A percentile compares a stretch with the other conserved stretches of the same genome.
Evolutionary conservation across 495 filamentous ascomycete genomes (phyloP).

Genomic region (Hypoxylon perforatum): DNA sequence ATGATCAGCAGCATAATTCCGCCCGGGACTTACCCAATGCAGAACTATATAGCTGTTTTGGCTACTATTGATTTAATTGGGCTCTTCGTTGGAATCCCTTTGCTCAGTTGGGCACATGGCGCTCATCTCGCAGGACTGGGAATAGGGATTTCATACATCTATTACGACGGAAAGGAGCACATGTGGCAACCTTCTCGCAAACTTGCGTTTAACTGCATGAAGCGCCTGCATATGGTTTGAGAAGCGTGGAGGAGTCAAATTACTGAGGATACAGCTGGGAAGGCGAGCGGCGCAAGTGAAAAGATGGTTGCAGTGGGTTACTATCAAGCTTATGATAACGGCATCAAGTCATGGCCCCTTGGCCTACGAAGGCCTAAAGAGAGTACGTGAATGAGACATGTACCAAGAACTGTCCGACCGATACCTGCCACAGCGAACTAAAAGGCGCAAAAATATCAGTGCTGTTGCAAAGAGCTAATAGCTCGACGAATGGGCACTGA

Average conservation of each 20-base stretch:
- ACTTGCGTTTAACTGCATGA: slow-evolving; percentile 32
- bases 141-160: slow-evolving; percentile 37
- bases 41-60: slow-evolving; percentile 14
- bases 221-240: slow-evolving; percentile 17
- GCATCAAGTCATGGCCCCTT: too few species aligned
- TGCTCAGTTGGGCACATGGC: slow-evolving; percentile 18
- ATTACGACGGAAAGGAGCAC: slow-evolving; percentile 27
- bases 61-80: slow-evolving; percentile 39
- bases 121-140: slow-evolving; percentile 41
- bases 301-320: not conserved
- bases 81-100: slow-evolving; percentile 38
- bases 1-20: slow-evolving; percentile 33
- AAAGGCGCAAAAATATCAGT: too few species aligned
- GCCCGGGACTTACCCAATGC: slow-evolving; percentile 16
- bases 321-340: not conserved
- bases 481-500: too few species aligned
- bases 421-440: too few species aligned
- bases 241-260: not conserved
- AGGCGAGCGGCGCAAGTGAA: not conserved
- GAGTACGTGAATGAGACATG: too few species aligned
- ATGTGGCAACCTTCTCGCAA: slow-evolving; percentile 41
- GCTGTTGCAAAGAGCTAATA: too few species aligned
- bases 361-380: too few species aligned
- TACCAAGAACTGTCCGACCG: too few species aligned
- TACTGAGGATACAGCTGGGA: not conserved